Evolutionary conservation across 345 rosid genomes (phyloP).

Genomic region (Corymbia maculata): DNA sequence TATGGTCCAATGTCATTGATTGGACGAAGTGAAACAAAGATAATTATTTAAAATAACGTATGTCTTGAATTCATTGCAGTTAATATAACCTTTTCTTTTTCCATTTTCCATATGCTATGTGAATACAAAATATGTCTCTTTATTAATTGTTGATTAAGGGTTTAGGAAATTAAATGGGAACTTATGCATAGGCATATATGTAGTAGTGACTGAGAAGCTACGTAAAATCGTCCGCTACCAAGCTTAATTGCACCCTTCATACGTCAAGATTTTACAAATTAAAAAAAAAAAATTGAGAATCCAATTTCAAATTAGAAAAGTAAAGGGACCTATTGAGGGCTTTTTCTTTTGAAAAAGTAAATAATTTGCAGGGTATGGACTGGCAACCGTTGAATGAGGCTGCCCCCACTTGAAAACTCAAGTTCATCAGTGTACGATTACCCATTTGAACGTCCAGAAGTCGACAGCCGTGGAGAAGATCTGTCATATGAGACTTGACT

Average conservation of each 20-base stretch:
- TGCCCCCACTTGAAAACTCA: not conserved
- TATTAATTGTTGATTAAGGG: not conserved
- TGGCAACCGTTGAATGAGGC: not conserved
- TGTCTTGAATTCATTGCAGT: not conserved
- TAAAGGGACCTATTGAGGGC: not conserved
- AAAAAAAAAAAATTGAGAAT: too few species aligned
- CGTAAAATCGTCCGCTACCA: not conserved
- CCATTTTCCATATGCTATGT: not conserved
- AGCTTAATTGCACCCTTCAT: not conserved
- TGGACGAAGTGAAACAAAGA: not conserved
- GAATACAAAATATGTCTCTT: not conserved
- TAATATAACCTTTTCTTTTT: not conserved
- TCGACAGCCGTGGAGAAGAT: not conserved
- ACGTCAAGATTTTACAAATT: not conserved
- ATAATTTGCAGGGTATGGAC: too few species aligned
- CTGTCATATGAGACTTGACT: not conserved
- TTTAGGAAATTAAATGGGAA: not conserved
- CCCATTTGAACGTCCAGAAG: not conserved
- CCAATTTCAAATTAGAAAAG: too few species aligned
- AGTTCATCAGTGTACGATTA: not conserved
- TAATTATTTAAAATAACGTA: too few species aligned
- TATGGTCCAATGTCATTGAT: not conserved
- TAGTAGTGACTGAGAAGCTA: not conserved
- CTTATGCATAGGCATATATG: not conserved
- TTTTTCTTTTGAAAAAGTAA: too few species aligned